These are phyloP conservation scores for Phlegmacium glaucopus DNA, from an alignment of 768 basidiomycete species.

Conservation along the genomic window DNA sequence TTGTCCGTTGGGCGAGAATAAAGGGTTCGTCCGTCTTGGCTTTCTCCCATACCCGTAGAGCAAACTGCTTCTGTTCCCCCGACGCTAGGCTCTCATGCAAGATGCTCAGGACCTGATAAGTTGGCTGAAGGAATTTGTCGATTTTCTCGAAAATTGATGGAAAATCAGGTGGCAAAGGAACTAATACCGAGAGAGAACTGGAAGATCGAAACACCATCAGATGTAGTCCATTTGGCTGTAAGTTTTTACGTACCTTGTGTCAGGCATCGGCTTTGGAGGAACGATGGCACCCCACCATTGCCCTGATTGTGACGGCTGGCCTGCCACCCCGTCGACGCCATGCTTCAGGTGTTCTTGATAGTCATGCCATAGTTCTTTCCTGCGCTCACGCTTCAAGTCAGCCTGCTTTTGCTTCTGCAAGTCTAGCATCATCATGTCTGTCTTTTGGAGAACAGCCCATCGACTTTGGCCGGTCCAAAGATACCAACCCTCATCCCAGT, in stretches of 20 bases:
- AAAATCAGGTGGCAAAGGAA: constrained; percentile 56
- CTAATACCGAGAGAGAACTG: constrained; percentile 51
- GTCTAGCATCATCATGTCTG: constrained; percentile 56
- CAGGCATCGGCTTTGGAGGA: constrained; percentile 37
- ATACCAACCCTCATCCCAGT: constrained; percentile 78
- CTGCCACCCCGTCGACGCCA: constrained; percentile 13
- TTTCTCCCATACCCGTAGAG: constrained; percentile 58
- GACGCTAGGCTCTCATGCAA: constrained; percentile 50
- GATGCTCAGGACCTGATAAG: constrained; percentile 46
- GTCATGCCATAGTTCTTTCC: constrained; percentile 45
- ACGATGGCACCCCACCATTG: constrained; percentile 38
- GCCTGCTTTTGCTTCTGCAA: constrained; percentile 48
- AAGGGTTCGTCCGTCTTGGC: constrained; percentile 61
- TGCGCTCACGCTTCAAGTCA: constrained; percentile 36
- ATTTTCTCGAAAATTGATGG: constrained; percentile 52
- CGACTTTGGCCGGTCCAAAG: constrained; percentile 61
- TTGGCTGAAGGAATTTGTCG: constrained; percentile 53
- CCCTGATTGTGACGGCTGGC: constrained; percentile 11
- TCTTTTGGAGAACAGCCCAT: constrained; percentile 50
- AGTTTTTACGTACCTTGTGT: constrained; percentile 33
- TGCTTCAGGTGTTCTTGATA: constrained; percentile 44
- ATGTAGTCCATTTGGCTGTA: not conserved
- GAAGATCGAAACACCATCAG: not conserved
- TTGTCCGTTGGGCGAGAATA: constrained; percentile 39
- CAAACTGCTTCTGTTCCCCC: constrained; percentile 59